Conservation (phyloP, 1,284 basidiomycete species). For the Ceratobasidium sp. region DNA sequence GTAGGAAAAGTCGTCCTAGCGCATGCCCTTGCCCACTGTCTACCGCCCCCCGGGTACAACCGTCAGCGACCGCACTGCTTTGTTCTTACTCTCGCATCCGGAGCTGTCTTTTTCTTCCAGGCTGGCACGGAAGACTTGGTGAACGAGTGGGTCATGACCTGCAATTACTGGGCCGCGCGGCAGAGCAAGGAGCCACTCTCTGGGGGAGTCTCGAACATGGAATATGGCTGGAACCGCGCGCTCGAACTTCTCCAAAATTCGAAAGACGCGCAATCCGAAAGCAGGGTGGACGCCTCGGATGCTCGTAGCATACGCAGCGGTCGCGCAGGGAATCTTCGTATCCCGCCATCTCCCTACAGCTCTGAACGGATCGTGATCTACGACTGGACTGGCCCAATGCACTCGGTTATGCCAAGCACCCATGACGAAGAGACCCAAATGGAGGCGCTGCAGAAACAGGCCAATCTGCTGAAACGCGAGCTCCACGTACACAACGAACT, state of each 20-base stretch:
- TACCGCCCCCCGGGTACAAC: constrained; percentile 93
- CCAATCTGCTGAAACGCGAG: constrained; percentile 79
- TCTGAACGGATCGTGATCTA: constrained; percentile 82
- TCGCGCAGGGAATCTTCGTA: constrained; percentile 66
- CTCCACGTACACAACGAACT: constrained; percentile 85
- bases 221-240: constrained; percentile 95
- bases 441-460: constrained; percentile 85
- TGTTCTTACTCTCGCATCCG: constrained; percentile 89
- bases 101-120: constrained; percentile 95
- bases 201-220: constrained; percentile 98
- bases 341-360: constrained; percentile 74
- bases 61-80: constrained; percentile 91
- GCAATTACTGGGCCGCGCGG: constrained; percentile 98
- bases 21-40: constrained; percentile 86
- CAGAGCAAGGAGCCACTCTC: constrained; percentile 92
- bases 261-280: constrained; percentile 54
- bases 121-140: constrained; percentile 97
- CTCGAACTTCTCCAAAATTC: constrained; percentile 57
- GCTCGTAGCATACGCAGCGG: constrained; percentile 74
- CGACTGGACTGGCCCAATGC: constrained; percentile 93
- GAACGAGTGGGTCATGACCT: constrained; percentile 97
- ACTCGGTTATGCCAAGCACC: constrained; percentile 83
- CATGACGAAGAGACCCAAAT: constrained; percentile 93
- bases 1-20: constrained; percentile 85
- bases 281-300: constrained; percentile 64